A percentile compares a stretch with the other conserved stretches of the same genome.
phyloP scores from a whole-genome alignment of 2,329 filamentous ascomycete genomes.

The Fusarium sp. region DNA sequence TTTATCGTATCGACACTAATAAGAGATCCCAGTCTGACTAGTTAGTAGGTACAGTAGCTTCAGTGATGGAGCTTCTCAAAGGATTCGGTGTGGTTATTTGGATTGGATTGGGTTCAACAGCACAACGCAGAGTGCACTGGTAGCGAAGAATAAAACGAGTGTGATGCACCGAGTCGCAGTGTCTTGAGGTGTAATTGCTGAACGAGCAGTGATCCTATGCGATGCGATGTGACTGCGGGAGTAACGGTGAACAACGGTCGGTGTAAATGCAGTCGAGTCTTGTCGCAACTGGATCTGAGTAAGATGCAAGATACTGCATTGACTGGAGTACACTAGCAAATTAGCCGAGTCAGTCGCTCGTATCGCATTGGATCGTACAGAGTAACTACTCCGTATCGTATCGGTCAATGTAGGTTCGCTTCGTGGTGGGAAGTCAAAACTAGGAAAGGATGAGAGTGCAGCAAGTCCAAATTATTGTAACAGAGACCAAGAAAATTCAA shows the following conservation, averaged over 20 bases:
- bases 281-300: slow-evolving; percentile 19
- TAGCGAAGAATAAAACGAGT: neutral
- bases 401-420: neutral
- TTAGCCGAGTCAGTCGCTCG: slow-evolving; percentile 13
- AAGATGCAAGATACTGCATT: slow-evolving; percentile 8
- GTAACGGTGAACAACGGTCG: slow-evolving; percentile 12
- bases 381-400: neutral
- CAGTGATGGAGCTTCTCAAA: slow-evolving; percentile 11
- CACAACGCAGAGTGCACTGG: neutral
- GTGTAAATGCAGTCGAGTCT: slow-evolving; percentile 18
- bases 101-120: neutral
- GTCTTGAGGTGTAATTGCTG: slow-evolving; percentile 1
- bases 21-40: slow-evolving; percentile 7
- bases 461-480: slow-evolving; percentile 2
- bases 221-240: slow-evolving; percentile 11
- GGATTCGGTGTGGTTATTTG: slow-evolving; percentile 19
- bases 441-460: slow-evolving; percentile 1
- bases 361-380: neutral
- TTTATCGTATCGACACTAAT: slow-evolving; percentile 7
- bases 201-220: neutral
- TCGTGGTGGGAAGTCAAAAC: slow-evolving; percentile 3
- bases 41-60: slow-evolving; percentile 9
- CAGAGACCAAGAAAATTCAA: neutral
- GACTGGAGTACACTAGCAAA: slow-evolving; percentile 4
- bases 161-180: neutral